Base-by-base conservation (phyloP, 768 basidiomycete genomes). In the Rhizopogon salebrosus region DNA sequence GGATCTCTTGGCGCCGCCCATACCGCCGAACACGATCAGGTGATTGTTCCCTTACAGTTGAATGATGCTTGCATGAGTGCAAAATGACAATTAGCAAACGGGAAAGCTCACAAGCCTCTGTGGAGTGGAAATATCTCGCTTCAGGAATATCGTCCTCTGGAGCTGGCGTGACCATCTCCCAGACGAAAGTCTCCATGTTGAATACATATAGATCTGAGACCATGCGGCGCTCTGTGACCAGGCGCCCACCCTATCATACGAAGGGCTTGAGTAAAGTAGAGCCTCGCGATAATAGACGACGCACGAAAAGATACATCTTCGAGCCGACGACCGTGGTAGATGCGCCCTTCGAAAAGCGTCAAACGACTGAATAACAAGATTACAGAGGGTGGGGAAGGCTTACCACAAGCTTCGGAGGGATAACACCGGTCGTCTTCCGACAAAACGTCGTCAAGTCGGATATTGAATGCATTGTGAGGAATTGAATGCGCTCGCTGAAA, bases 121-220 rank as follows among this genome's bases (percentile, higher is more conserved):
- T 82, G 56, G 88, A 92, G 70, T 99, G 97, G 65, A 99, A 99
- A 67, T 99, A 99, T 38, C 97, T 83, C 23, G 93, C 80, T 42
- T 81, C 77, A 0, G 95, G 94, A 9, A 85, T 72, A 45, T 84
- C 78, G 60, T 89, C 87, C 52, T 85, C 87, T 1, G 77, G 72
- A 49, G 73, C 75, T 16, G 80, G 75, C 1, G 72, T 69, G 8
- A 94, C 64, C 63, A 76, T 83, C 60, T 86, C 80, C 97, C 97
- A 99, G 10, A 74, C 70, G 62, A 89, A 86, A 2, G 85, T 84
- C 51, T 84, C 75, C 58, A 98, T 74, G 72, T 98, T 88, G 66
- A 98, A 92, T 36, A 83, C 75, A 72, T 93, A 98, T 61, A 99
- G 80, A 72, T 95, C 92, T 35, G 87, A 80, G 45, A 92, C 87